phyloP scores from a whole-genome alignment of 2,329 filamentous ascomycete genomes.

The Penicillium sp. region DNA sequence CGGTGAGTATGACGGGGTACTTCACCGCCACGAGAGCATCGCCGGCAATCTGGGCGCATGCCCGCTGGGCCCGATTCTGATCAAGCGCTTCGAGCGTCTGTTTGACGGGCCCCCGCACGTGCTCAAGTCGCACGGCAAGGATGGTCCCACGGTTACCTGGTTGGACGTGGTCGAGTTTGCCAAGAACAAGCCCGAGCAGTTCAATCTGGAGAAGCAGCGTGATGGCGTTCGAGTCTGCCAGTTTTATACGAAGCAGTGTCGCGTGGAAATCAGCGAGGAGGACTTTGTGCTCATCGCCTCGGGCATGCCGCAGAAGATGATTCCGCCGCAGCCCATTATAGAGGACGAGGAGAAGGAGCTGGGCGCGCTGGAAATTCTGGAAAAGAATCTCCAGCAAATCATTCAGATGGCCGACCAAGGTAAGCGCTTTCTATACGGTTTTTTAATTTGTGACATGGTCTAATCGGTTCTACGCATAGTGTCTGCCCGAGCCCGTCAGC shows the following conservation, averaged over 20 bases:
- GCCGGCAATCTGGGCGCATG: conserved; percentile 80
- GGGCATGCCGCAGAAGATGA: conserved; percentile 75
- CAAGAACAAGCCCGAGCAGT: conserved; percentile 72
- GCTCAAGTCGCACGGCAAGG: conserved; percentile 58
- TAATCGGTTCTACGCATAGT: conserved; percentile 40
- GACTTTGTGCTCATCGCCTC: conserved; percentile 81
- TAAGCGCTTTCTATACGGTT: conserved; percentile 28
- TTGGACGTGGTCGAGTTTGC: conserved; percentile 82
- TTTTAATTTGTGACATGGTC: not conserved
- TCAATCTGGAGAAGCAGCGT: conserved; percentile 63
- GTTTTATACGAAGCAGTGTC: conserved; percentile 73
- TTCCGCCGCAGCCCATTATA: conserved; percentile 72
- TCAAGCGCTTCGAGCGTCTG: conserved; percentile 79
- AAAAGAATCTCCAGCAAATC: conserved; percentile 69
- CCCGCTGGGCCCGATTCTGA: conserved; percentile 72
- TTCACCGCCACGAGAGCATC: conserved; percentile 80
- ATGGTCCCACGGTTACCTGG: conserved; percentile 66
- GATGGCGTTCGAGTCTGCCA: conserved; percentile 71
- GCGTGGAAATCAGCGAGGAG: conserved; percentile 81
- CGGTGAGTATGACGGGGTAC: conserved; percentile 75
- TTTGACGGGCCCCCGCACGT: conserved; percentile 76
- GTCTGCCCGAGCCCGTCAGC: conserved; percentile 66
- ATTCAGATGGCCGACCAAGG: conserved; percentile 77
- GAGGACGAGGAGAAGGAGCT: conserved; percentile 85
- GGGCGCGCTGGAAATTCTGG: conserved; percentile 76